Percentiles rank a stretch among this genome's conserved stretches.
Conservation (phyloP, 768 basidiomycete species). For the Phanerochaete sordida region DNA sequence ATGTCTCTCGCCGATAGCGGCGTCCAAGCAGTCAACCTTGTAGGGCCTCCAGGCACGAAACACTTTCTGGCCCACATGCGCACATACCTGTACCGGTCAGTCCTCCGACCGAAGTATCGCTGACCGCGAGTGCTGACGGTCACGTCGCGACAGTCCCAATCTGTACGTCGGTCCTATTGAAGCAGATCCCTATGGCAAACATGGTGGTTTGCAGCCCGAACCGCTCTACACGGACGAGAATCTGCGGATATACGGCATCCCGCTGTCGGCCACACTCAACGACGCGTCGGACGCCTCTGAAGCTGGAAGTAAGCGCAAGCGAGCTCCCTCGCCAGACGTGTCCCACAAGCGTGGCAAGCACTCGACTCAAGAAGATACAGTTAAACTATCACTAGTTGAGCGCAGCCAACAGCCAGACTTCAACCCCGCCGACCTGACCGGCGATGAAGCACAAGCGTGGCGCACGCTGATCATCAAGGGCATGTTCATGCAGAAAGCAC, state of each 20-base stretch:
- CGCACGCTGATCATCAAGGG: conserved; percentile 43
- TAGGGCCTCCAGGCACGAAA: conserved; percentile 70
- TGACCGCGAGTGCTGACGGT: neutral
- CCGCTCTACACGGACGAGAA: conserved; percentile 62
- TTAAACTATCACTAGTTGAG: neutral
- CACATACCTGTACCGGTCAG: conserved; percentile 62
- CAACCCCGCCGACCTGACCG: conserved; percentile 12
- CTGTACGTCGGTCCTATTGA: conserved; percentile 46
- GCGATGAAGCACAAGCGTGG: conserved; percentile 52
- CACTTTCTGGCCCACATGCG: conserved; percentile 74
- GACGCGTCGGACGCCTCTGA: neutral
- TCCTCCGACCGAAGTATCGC: conserved; percentile 9
- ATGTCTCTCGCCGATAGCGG: conserved; percentile 85
- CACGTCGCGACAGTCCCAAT: conserved; percentile 38
- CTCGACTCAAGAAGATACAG: neutral
- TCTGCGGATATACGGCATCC: conserved; percentile 61
- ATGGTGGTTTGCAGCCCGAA: conserved; percentile 24
- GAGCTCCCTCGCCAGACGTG: conserved; percentile 19
- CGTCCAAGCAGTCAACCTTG: conserved; percentile 54
- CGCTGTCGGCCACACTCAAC: conserved; percentile 29
- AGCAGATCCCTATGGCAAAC: conserved; percentile 26
- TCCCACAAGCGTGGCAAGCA: conserved; percentile 18
- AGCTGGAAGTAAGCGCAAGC: conserved; percentile 26
- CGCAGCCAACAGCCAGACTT: neutral
- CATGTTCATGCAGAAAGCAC: conserved; percentile 48